Percentiles rank a stretch among this genome's conserved stretches.
phyloP scores from a whole-genome alignment of 1,284 basidiomycete species.

The Bondarzewia mesenterica region DNA sequence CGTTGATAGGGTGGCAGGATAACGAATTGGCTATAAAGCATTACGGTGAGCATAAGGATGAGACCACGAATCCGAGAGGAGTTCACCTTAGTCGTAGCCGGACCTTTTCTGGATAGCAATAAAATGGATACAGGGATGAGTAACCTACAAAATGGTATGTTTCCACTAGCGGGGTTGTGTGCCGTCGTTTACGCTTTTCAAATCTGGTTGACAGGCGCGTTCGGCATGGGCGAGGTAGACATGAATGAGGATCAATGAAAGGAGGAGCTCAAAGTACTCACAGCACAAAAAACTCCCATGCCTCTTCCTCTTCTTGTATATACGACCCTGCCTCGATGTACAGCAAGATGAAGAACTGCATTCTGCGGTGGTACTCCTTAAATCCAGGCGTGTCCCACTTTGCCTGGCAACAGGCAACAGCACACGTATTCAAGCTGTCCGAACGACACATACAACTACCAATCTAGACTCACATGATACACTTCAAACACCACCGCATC shows the following conservation, averaged over 20 bases:
- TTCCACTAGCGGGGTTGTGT: constrained; percentile 32
- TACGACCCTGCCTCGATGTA: constrained; percentile 96
- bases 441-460: background rate
- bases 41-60: background rate
- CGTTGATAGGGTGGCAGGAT: constrained; percentile 89
- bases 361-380: constrained; percentile 85
- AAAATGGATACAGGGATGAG: constrained; percentile 88
- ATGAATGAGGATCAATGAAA: background rate
- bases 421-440: background rate
- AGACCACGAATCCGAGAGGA: background rate
- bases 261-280: constrained; percentile 30
- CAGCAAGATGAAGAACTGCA: constrained; percentile 91
- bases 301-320: constrained; percentile 83
- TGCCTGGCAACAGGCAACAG: constrained; percentile 34
- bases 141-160: constrained; percentile 92
- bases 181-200: constrained; percentile 74
- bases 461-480: constrained; percentile 78
- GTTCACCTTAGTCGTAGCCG: constrained; percentile 77
- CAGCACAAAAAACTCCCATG: constrained; percentile 83
- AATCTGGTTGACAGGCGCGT: constrained; percentile 43
- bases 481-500: constrained; percentile 73
- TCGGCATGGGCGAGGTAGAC: no score
- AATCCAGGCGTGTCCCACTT: constrained; percentile 89
- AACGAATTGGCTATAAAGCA: constrained; percentile 78
- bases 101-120: constrained; percentile 84